phyloP scores from a whole-genome alignment of 768 basidiomycete genomes.

The Tylopilus subfusipes region DNA sequence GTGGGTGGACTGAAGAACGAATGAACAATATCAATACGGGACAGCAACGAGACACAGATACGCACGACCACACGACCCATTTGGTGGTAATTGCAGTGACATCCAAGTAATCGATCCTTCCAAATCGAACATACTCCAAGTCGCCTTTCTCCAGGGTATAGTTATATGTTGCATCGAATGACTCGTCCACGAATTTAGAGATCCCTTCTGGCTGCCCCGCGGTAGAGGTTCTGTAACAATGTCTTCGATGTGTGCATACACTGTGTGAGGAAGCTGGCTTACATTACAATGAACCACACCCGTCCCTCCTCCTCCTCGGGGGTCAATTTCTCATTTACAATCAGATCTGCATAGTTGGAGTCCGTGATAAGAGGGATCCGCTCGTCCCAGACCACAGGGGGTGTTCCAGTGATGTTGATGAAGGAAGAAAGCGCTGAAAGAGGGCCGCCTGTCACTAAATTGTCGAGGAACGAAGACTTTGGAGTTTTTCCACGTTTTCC shows the following conservation, averaged over 20 bases:
- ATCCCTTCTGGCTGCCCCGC: conserved; percentile 56
- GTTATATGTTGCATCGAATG: conserved; percentile 76
- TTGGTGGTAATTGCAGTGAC: conserved; percentile 81
- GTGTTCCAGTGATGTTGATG: conserved; percentile 59
- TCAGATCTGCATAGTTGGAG: conserved; percentile 67
- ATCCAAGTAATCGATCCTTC: conserved; percentile 82
- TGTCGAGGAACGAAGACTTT: conserved; percentile 28
- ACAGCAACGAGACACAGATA: conserved; percentile 13
- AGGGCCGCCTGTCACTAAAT: conserved; percentile 50
- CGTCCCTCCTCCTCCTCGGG: conserved; percentile 63
- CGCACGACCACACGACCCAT: conserved; percentile 83
- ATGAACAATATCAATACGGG: not conserved
- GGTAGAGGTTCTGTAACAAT: conserved; percentile 51
- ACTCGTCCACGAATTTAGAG: conserved; percentile 65
- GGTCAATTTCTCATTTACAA: conserved; percentile 66
- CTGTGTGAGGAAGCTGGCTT: conserved; percentile 25
- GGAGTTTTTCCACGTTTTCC: conserved; percentile 17
- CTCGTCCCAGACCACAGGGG: conserved; percentile 55
- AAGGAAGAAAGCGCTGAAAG: conserved; percentile 50
- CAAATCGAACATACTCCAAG: conserved; percentile 73
- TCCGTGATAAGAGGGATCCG: conserved; percentile 81
- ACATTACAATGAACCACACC: conserved; percentile 81
- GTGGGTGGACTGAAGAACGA: conserved; percentile 60
- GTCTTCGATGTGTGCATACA: not conserved
- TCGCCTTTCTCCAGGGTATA: conserved; percentile 54